Percentiles rank a stretch among this genome's conserved stretches.
phyloP scores from a whole-genome alignment of 441 rosid genomes.

The Pelargonium citronellum region DNA sequence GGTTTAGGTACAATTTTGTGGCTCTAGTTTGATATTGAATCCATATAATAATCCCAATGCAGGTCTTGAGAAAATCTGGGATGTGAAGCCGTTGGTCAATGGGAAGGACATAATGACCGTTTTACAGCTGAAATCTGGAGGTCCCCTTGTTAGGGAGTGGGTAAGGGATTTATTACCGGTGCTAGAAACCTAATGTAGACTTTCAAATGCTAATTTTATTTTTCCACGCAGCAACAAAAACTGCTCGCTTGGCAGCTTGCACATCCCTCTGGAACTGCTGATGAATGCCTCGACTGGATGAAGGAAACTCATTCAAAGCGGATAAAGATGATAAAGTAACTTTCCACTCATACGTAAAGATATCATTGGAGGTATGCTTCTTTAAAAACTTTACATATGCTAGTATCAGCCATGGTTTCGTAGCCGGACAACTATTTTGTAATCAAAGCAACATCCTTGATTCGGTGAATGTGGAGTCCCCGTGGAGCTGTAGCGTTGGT shows the following conservation, averaged over 20 bases:
- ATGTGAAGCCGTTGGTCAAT: slow-evolving; percentile 65
- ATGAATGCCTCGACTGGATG: slow-evolving; percentile 91
- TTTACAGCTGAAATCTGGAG: slow-evolving; percentile 69
- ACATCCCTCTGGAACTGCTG: slow-evolving; percentile 57
- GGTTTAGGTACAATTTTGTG: neutral
- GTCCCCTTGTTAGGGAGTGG: slow-evolving; percentile 82
- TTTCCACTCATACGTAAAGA: neutral
- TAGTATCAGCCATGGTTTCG: neutral
- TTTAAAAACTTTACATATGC: neutral
- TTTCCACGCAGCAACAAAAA: slow-evolving; percentile 60
- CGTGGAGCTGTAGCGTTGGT: too few relatives aligned
- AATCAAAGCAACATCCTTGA: too few relatives aligned
- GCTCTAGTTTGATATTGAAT: neutral
- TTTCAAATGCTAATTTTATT: slow-evolving; percentile 16
- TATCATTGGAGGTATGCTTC: neutral
- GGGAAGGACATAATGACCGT: slow-evolving; percentile 76
- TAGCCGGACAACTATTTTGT: too few relatives aligned
- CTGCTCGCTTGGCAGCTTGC: slow-evolving; percentile 80
- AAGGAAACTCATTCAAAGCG: slow-evolving; percentile 59
- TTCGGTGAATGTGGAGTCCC: too few relatives aligned
- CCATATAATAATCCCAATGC: slow-evolving; percentile 21
- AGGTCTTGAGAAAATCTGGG: slow-evolving; percentile 83
- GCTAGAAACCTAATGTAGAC: neutral
- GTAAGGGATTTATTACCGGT: slow-evolving; percentile 33
- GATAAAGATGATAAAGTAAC: slow-evolving; percentile 24